Conservation (phyloP, 2,329 filamentous ascomycete genomes). For the Phialophora verrucosa region DNA sequence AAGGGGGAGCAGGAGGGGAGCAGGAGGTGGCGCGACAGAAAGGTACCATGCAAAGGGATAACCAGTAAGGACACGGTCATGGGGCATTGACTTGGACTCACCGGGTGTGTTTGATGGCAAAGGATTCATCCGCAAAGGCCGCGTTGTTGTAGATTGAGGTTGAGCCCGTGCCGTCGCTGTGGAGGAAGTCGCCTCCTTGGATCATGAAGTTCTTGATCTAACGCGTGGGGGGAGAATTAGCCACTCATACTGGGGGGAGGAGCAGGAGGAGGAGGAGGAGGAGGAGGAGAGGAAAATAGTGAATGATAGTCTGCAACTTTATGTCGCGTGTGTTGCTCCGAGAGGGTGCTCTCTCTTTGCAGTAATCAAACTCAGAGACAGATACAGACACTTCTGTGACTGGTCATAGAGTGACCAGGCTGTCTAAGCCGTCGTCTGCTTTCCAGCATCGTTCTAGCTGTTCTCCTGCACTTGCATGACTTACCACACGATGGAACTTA, state of each 20-base stretch:
- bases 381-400: neutral
- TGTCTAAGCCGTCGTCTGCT: neutral
- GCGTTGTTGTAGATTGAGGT: slow-evolving; percentile 85
- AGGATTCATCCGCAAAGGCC: slow-evolving; percentile 90
- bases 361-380: neutral
- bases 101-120: slow-evolving; percentile 75
- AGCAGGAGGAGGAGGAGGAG: neutral
- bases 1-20: too few species aligned
- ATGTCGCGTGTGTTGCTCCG: neutral
- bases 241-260: neutral
- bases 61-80: too few species aligned
- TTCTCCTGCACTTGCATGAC: slow-evolving; percentile 44
- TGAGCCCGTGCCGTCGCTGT: slow-evolving; percentile 88
- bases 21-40: too few species aligned
- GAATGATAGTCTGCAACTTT: neutral
- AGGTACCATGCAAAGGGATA: too few species aligned
- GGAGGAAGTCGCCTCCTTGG: slow-evolving; percentile 93
- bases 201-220: slow-evolving; percentile 97
- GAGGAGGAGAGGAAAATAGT: neutral
- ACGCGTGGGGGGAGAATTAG: neutral
- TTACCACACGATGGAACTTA: slow-evolving; percentile 91
- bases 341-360: too few species aligned
- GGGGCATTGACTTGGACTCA: neutral
- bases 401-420: neutral
- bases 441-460: neutral